Base-by-base conservation (phyloP, 768 basidiomycete species). In the Calocybe indica region DNA sequence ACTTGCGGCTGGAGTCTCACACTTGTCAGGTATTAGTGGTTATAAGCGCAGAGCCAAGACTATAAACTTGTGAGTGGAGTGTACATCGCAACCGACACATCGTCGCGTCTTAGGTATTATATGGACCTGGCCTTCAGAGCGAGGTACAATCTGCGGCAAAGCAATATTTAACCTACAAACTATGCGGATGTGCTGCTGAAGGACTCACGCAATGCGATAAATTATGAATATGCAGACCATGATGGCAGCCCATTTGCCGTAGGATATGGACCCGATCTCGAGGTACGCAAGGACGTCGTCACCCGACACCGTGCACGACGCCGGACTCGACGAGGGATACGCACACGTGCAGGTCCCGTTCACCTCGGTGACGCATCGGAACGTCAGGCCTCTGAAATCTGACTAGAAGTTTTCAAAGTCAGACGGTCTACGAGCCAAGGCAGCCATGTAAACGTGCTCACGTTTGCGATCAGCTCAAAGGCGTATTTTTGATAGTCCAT, bases 401-500 rank as follows among this genome's bases (percentile, higher is more conserved):
- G 74, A 77, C 67, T 74, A n/a, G 1, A 7, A 13, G 1, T n/a
- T 31, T 22, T 5, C 8, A 43, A 31, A 33, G 5, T 31, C 5
- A 11, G 9, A 12, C 28, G 30, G 40, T 58, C 50, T 11, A 58
- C 51, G 34, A 58, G 49, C 33, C 58, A 46, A 42, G 62, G 62
- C n/a, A 58, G 58, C 37, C 50, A 56, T 14, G 51, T 52, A 42
- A 58, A 51, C 29, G 22, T 49, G 35, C 63, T 45, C 46, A 68
- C 70, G 43, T 69, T 69, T 0, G 62, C 55, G n/a, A 69, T 50
- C 0, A 68, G 57, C 52, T 70, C 65, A 45, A 69, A 74, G 3
- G 67, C 66, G 46, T 71, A 71, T 55, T 69, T 70, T 58, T 79
- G 75, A 42, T 70, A 78, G 49, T 79, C 78, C 65, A 79, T 76